phyloP scores from a whole-genome alignment of 306 rosid genomes.

The Ammopiptanthus mongolicus region DNA sequence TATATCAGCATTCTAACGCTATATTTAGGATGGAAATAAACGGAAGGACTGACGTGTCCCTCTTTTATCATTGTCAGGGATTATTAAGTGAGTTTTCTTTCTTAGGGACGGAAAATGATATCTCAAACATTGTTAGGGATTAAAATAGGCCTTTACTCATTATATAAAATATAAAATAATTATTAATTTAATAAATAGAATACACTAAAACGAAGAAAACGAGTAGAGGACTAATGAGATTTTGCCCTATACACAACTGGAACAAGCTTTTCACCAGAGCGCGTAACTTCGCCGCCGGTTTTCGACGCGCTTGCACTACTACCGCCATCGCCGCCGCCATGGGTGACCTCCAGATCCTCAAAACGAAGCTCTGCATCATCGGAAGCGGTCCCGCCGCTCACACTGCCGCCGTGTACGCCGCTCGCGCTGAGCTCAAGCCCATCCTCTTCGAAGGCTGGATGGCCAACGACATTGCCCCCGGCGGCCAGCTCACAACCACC shows the following conservation, averaged over 20 bases:
- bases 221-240: slow-evolving; percentile 22
- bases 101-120: no score
- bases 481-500: slow-evolving; percentile 87
- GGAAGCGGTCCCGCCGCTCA: slow-evolving; percentile 91
- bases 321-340: slow-evolving; percentile 16
- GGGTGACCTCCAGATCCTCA: slow-evolving; percentile 35
- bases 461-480: slow-evolving; percentile 86
- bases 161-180: no score
- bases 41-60: no score
- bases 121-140: no score
- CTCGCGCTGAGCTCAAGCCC: slow-evolving; percentile 82
- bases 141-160: no score
- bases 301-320: neutral
- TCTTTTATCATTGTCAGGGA: no score
- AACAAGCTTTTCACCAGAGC: slow-evolving; percentile 14
- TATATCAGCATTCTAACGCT: no score
- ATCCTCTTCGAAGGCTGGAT: slow-evolving; percentile 85
- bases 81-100: no score
- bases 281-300: slow-evolving; percentile 23
- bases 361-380: slow-evolving; percentile 71
- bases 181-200: neutral
- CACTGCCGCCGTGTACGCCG: slow-evolving; percentile 80
- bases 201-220: neutral
- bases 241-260: slow-evolving; percentile 10
- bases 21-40: no score